phyloP scores from a whole-genome alignment of 1,139 yeast species.

The Diutina mesorugosa region DNA sequence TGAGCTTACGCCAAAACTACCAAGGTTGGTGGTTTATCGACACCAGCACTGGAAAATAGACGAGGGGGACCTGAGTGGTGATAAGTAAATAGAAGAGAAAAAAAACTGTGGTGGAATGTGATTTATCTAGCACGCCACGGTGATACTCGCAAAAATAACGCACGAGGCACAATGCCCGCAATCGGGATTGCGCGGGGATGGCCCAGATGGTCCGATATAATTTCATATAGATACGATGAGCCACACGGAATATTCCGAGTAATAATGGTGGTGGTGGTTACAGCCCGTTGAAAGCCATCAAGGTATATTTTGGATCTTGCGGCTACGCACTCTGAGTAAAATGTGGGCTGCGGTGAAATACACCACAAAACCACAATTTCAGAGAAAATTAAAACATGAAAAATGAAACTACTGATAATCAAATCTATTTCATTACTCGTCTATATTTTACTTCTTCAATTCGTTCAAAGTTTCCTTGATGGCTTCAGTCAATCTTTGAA shows the following conservation, averaged over 20 bases:
- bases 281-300: too few relatives aligned
- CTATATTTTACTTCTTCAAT: constrained; percentile 4
- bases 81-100: too few relatives aligned
- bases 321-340: too few relatives aligned
- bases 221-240: too few relatives aligned
- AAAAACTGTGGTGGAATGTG: background rate
- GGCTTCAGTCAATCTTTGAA: constrained; percentile 22
- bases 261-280: too few relatives aligned
- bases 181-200: background rate
- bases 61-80: too few relatives aligned
- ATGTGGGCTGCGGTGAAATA: too few relatives aligned
- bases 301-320: too few relatives aligned
- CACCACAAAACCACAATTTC: too few relatives aligned
- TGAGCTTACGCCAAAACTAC: background rate
- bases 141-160: background rate
- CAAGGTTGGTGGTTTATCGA: background rate
- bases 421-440: background rate
- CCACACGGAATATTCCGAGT: background rate
- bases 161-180: background rate
- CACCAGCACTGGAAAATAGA: background rate
- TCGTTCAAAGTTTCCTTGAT: constrained; percentile 25
- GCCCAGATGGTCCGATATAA: background rate
- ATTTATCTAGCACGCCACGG: background rate
- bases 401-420: too few relatives aligned
- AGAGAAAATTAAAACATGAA: too few relatives aligned